Evolutionary conservation across 2,329 filamentous ascomycete genomes (phyloP).

Genomic region (Neonectria faginata): DNA sequence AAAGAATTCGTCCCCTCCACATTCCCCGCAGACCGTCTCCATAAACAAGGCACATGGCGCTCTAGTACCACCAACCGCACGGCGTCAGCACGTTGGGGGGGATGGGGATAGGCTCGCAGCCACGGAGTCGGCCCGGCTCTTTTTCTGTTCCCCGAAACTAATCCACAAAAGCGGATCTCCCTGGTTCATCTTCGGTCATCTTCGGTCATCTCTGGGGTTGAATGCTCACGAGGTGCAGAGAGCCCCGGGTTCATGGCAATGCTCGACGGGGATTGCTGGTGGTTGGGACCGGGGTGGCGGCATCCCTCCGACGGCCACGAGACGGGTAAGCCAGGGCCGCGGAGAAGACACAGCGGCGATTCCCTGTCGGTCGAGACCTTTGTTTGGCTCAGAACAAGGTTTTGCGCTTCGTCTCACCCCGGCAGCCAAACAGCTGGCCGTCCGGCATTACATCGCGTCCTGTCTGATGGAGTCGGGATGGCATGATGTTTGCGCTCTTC

Average conservation of each 20-base stretch:
- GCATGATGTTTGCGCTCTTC: slow-evolving; percentile 32
- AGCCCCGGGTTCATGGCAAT: slow-evolving; percentile 14
- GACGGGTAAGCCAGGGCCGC: neutral
- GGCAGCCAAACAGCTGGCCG: neutral
- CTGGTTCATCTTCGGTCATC: slow-evolving; percentile 5
- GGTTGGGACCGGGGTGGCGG: slow-evolving; percentile 19
- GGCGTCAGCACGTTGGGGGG: slow-evolving; percentile 16
- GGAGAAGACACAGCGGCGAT: neutral
- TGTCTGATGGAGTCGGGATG: slow-evolving; percentile 31
- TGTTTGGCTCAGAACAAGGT: slow-evolving; percentile 6
- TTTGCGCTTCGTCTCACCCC: slow-evolving; percentile 6
- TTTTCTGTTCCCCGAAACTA: slow-evolving; percentile 36
- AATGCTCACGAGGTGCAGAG: slow-evolving; percentile 10
- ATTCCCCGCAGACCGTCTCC: slow-evolving; percentile 20
- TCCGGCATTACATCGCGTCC: slow-evolving; percentile 8
- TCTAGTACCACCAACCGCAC: neutral
- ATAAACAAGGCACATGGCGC: slow-evolving; percentile 14
- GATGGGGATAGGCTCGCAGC: slow-evolving; percentile 17
- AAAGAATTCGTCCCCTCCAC: slow-evolving; percentile 16
- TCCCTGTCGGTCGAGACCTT: slow-evolving; percentile 1
- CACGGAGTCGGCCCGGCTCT: slow-evolving; percentile 39
- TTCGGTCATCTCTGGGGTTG: neutral
- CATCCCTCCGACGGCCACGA: slow-evolving; percentile 20
- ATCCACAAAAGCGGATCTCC: slow-evolving; percentile 20
- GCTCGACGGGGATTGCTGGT: slow-evolving; percentile 8